phyloP scores from a whole-genome alignment of 1,284 basidiomycete species.

The Ustilago xerochloae region DNA sequence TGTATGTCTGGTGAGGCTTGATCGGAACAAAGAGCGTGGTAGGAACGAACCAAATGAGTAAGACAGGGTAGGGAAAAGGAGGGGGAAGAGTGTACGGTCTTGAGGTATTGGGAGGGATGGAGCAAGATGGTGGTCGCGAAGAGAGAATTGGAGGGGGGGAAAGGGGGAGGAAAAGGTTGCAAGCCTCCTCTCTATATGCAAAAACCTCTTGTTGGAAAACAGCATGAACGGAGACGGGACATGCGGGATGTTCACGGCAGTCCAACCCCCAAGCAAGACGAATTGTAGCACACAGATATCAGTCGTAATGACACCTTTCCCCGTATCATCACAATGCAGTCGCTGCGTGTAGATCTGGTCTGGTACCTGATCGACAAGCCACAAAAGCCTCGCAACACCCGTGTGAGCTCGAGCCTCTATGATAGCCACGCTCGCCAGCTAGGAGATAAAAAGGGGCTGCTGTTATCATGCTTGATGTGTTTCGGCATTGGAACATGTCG shows the following conservation, averaged over 20 bases:
- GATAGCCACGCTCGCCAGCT: no score
- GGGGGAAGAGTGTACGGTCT: background rate
- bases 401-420: no score
- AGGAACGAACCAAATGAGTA: background rate
- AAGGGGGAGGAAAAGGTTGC: background rate
- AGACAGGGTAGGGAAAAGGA: background rate
- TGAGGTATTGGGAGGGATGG: constrained; percentile 4
- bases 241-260: constrained; percentile 1
- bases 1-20: no score
- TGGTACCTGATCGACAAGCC: constrained; percentile 26
- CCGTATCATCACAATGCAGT: no score
- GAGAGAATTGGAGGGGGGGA: no score
- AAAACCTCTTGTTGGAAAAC: background rate
- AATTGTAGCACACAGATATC: background rate
- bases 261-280: constrained; percentile 5
- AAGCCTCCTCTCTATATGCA: background rate
- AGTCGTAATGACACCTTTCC: no score
- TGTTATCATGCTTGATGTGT: no score
- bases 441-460: no score
- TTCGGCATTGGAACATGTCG: constrained; percentile 39
- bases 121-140: constrained; percentile 6
- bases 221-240: background rate
- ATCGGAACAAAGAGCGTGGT: no score
- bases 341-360: background rate
- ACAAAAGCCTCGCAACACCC: constrained; percentile 1